Evolutionary conservation across 2,329 filamentous ascomycete genomes (phyloP), one percentile per base, ranked within the genome.

Genomic region (Dactylonectria estremocensis): DNA sequence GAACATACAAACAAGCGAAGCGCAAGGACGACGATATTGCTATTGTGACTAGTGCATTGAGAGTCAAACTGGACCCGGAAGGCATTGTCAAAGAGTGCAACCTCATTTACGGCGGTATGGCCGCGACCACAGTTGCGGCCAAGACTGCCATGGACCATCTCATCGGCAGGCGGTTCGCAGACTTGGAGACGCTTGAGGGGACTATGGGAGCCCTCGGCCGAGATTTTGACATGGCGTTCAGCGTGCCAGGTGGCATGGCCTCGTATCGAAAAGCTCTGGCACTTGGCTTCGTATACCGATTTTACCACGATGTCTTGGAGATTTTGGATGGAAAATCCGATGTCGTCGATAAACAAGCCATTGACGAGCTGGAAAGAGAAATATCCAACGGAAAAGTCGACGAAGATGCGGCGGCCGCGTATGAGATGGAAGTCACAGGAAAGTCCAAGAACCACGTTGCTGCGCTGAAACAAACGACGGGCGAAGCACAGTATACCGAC

Each of bases 21-120:
- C 86, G 96, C 72, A 98, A 98, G 78, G 96, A 99, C 75, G 96
- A 99, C 76, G 96, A 99, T 78, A 98, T 99, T 78, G 96, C 96
- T 2, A 98, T 99, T 74, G 96, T 98, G 24, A 98, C 97, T 55
- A 91, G 93, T 31, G 95, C 95, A 1, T 81, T 98, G 64, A 89
- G 94, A 40, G 86, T 98, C 5, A 89, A 88, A 5, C 82, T 98
- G 3, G 88, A 91, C 45, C 87, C 92, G 2, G 85, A 87, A 1
- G 89, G 95, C 48, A 79, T 89, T 2, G 93, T 98, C 6, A 87
- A 91, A 68, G 91, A 91, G 70, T 91, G 90, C 67, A 94, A 92
- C 74, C 85, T 99, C 22, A 93, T 97, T 3, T 98, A 97, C 74
- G 96, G 96, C 60, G 96, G 96, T 50, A 96, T 99, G 95, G 96